Base-by-base conservation (phyloP, 2,329 filamentous ascomycete genomes). In the Daldinia eschscholtzii region DNA sequence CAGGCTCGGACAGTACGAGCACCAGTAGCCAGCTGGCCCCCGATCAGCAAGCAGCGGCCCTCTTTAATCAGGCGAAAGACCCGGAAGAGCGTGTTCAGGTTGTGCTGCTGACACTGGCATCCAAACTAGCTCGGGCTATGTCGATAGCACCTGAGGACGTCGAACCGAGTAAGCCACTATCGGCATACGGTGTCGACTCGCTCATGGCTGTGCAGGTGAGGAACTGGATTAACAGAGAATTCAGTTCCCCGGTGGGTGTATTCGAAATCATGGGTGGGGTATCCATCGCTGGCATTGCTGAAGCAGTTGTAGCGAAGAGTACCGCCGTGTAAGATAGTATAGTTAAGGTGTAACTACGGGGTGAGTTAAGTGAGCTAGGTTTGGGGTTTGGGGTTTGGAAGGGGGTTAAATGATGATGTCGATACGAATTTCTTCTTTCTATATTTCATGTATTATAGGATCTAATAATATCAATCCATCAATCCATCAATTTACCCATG, bases 171-270 rank as follows among this genome's bases (percentile, higher is more conserved):
- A 60, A 37, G 33, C 30, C 56, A 28, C 41, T 59, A 15, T 46
- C 56, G 23, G 60, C 30, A 6, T 67, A 55, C 13, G 65, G 65
- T 7, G 60, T 67, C 4, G 65, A 64, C 6, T 67, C 65, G 6
- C 60, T 67, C 9, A 57, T 67, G 26, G 59, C 65, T 6, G 56
- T 64, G 10, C 59, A 67, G 26, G 28, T 67, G 15, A 46, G 60
- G 18, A 64, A 67, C 26, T 67, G 60, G 60, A 42, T 64, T 13
- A 48, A 30, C n/a, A 59, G 52, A 15, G 60, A 67, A n/a, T 64
- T 67, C 41, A 48, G 18, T 3, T 56, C 65, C 5, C n/a, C 33
- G 6, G 59, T 62, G 39, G 37, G 30, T 15, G 50, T 62, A 7
- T 62, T 62, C n/a, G 37, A 56, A 15, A 56, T 62, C 5, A 61